phyloP scores from a whole-genome alignment of 768 basidiomycete species.

The Pulveroboletus frians region DNA sequence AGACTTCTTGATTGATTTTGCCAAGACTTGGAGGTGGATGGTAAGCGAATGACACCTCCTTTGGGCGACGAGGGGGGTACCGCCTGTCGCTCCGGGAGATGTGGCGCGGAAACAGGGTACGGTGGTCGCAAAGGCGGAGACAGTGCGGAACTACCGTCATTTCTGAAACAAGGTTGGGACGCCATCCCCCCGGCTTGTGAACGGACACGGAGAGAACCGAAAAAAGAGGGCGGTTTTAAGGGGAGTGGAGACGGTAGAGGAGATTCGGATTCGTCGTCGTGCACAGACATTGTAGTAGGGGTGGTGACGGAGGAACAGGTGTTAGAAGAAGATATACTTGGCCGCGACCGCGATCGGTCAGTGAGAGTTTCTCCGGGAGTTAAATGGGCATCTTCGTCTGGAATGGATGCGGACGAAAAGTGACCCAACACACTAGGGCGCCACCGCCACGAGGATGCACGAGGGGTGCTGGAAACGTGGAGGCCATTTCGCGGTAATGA shows the following conservation, averaged over 20 bases:
- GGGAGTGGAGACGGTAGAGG: conserved; percentile 36
- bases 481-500: conserved; percentile 25
- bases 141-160: conserved; percentile 19
- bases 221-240: conserved; percentile 31
- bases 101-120: conserved; percentile 35
- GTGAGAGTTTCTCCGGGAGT: conserved; percentile 38
- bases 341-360: conserved; percentile 49
- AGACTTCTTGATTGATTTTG: conserved; percentile 8
- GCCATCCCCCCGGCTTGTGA: conserved; percentile 22
- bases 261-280: conserved; percentile 35
- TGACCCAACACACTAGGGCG: conserved; percentile 64
- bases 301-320: conserved; percentile 46
- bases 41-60: conserved; percentile 28
- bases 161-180: conserved; percentile 34
- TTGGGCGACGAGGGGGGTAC: conserved; percentile 28
- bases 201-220: conserved; percentile 31
- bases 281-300: conserved; percentile 31
- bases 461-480: conserved; percentile 6
- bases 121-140: conserved; percentile 36
- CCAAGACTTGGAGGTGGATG: conserved; percentile 25
- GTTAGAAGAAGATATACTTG: conserved; percentile 56
- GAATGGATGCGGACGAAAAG: conserved; percentile 47
- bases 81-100: conserved; percentile 35
- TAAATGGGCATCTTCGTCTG: conserved; percentile 40
- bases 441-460: conserved; percentile 41